phyloP scores from a whole-genome alignment of 805 yeast species.

The Barnettozyma wickerhamii region DNA sequence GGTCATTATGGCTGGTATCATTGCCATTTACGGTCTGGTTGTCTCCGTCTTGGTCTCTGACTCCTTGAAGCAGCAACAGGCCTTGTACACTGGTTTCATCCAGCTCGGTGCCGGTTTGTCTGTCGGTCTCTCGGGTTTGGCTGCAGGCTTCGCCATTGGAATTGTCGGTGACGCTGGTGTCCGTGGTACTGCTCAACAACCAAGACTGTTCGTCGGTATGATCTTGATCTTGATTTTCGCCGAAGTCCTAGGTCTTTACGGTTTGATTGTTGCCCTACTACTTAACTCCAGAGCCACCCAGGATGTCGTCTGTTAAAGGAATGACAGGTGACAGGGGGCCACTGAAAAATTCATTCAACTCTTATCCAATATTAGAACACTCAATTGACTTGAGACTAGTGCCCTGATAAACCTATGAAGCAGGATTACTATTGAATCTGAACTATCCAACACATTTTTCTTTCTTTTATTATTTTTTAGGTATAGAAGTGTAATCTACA shows the following conservation, averaged over 20 bases:
- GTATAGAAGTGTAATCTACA: constrained; percentile 6
- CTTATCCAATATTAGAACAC: no score
- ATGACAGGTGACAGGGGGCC: neutral
- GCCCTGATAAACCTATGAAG: no score
- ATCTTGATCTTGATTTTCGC: constrained; percentile 97
- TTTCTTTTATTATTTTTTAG: constrained; percentile 3
- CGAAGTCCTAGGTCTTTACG: constrained; percentile 97
- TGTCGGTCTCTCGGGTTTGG: constrained; percentile 94
- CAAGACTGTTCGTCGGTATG: constrained; percentile 98
- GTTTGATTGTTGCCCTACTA: constrained; percentile 95
- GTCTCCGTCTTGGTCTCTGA: constrained; percentile 93
- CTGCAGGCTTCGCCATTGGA: constrained; percentile 99
- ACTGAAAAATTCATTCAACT: neutral
- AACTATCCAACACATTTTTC: neutral
- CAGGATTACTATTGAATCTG: no score
- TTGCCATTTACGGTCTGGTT: constrained; percentile 96
- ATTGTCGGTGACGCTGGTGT: constrained; percentile 99
- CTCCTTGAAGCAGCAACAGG: constrained; percentile 83
- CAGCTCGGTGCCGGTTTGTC: constrained; percentile 98
- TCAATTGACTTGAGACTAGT: no score
- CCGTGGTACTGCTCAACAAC: constrained; percentile 97
- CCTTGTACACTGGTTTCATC: constrained; percentile 94
- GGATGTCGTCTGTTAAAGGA: constrained; percentile 71
- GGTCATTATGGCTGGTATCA: constrained; percentile 99
- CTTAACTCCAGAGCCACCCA: constrained; percentile 97